phyloP scores from a whole-genome alignment of 768 basidiomycete genomes.

The Boletellus sp. region DNA sequence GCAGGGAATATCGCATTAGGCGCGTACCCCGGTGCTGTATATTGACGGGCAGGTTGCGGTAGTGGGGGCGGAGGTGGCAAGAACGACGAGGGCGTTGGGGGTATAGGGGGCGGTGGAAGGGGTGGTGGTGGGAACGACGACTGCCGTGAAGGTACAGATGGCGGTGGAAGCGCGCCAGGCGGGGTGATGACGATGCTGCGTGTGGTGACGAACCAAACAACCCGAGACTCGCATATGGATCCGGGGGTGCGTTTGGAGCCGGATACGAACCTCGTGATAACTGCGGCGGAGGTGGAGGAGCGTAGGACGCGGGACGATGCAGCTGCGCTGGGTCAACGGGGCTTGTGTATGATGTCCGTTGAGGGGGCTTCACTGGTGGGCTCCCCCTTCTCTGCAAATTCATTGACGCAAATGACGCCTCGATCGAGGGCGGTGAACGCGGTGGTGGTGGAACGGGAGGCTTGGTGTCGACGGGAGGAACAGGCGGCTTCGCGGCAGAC shows the following conservation, averaged over 20 bases:
- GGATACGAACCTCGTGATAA: conserved; percentile 25
- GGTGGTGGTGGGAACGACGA: conserved; percentile 18
- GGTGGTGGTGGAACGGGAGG: conserved; percentile 47
- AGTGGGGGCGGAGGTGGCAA: conserved; percentile 15
- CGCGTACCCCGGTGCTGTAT: conserved; percentile 13
- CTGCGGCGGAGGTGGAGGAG: conserved; percentile 24
- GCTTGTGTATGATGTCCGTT: conserved; percentile 24
- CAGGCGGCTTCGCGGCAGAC: conserved; percentile 37
- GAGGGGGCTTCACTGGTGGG: conserved; percentile 29
- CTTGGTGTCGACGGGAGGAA: conserved; percentile 44
- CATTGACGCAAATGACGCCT: conserved; percentile 57
- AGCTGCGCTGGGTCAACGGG: conserved; percentile 14
- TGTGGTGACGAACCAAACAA: conserved; percentile 24
- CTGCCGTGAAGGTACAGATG: conserved; percentile 27
- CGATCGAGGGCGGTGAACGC: conserved; percentile 38
- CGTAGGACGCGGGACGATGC: conserved; percentile 20
- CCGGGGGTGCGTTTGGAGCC: conserved; percentile 18
- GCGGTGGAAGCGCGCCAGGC: conserved; percentile 3
- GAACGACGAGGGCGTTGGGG: conserved; percentile 27
- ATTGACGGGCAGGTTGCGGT: conserved; percentile 21
- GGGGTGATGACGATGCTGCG: neutral
- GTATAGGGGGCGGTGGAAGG: conserved; percentile 19
- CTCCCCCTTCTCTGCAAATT: conserved; percentile 36
- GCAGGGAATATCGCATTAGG: conserved; percentile 22
- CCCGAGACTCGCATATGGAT: conserved; percentile 37